Conservation (phyloP, 768 basidiomycete species). For the Tricholoma matsutake region DNA sequence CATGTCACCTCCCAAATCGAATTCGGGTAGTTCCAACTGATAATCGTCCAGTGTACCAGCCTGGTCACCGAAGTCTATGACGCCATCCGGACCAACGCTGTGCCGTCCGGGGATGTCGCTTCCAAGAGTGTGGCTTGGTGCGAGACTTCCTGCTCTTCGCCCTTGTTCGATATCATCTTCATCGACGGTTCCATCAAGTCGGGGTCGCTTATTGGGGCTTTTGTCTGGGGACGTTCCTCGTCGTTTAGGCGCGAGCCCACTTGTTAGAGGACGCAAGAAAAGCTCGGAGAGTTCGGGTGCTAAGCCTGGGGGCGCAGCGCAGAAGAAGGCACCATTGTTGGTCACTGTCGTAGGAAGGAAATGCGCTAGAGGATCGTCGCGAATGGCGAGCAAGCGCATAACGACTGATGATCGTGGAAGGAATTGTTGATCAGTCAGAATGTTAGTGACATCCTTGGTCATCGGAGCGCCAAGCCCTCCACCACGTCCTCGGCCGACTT, state of each 20-base stretch:
- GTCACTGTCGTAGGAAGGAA: slow-evolving; percentile 84
- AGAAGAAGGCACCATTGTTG: slow-evolving; percentile 71
- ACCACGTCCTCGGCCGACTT: slow-evolving; percentile 52
- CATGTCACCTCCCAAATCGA: slow-evolving; percentile 36
- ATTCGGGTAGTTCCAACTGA: slow-evolving; percentile 64
- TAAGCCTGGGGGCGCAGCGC: slow-evolving; percentile 81
- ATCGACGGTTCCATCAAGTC: slow-evolving; percentile 48
- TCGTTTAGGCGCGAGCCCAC: slow-evolving; percentile 52
- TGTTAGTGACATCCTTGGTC: slow-evolving; percentile 57
- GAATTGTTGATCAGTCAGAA: slow-evolving; percentile 78
- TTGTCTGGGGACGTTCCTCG: slow-evolving; percentile 56
- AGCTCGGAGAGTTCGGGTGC: slow-evolving; percentile 78
- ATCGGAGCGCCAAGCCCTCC: slow-evolving; percentile 53
- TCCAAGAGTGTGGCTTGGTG: slow-evolving; percentile 55
- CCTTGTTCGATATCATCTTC: slow-evolving; percentile 70
- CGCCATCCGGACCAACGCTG: slow-evolving; percentile 53
- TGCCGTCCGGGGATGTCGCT: slow-evolving; percentile 53
- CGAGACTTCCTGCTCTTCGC: slow-evolving; percentile 63
- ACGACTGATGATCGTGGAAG: slow-evolving; percentile 83
- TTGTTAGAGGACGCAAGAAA: slow-evolving; percentile 74
- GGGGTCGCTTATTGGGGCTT: slow-evolving; percentile 56
- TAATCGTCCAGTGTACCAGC: slow-evolving; percentile 61
- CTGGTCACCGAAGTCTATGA: slow-evolving; percentile 62
- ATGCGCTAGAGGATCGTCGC: slow-evolving; percentile 78
- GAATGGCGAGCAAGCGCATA: slow-evolving; percentile 83